Evolutionary conservation across 495 filamentous ascomycete genomes (phyloP), one percentile per base, ranked within the genome.

Genomic region (Aspergillus biplanus): DNA sequence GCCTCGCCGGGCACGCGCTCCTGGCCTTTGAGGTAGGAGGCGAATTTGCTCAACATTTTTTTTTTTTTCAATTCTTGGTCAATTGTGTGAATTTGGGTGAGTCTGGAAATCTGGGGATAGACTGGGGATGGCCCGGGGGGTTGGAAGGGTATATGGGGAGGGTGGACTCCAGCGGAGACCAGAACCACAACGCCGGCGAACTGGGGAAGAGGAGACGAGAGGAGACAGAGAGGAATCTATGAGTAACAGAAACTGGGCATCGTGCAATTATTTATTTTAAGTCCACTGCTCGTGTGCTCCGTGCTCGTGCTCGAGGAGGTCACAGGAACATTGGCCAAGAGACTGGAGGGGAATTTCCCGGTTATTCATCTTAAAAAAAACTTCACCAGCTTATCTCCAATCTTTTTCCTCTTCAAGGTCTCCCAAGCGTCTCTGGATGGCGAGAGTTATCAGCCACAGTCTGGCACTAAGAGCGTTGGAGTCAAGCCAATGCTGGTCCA

Each of bases 1-100:
- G 55, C 15, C 46, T 73, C 71, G 16, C 59, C 59, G 7, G 59
- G 59, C 7, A 49, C 52, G 0, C 15, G 27, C n/a, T 56, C 52
- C 15, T 34, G 42, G 59, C 59, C 59, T n/a, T 32, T 56, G 39
- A 62, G 46, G 52, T 62, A 62, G 52, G 59, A 33, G 39, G 16
- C n/a, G 33, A 62, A 56, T 48, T 50, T 49, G 52, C 27, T 15
- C 31, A 56, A 18, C 59, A 62, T 27, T 27, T 62, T 1, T 5
- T 56, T 42, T 27, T 27, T 62, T 1, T 5, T 56, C 52, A 15
- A 11, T 44, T 11, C 37, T 39, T 13, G 13, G 37, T 39, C 35
- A 12, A 12, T 39, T 13, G 1, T 7, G 37, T 39, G 3, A 13
- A 8, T 12, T 18, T 21, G 11, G 33, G 46, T 39, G 8, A 21